Base-by-base conservation (phyloP, 2,329 filamentous ascomycete species). In the Hyphodiscus sp. region DNA sequence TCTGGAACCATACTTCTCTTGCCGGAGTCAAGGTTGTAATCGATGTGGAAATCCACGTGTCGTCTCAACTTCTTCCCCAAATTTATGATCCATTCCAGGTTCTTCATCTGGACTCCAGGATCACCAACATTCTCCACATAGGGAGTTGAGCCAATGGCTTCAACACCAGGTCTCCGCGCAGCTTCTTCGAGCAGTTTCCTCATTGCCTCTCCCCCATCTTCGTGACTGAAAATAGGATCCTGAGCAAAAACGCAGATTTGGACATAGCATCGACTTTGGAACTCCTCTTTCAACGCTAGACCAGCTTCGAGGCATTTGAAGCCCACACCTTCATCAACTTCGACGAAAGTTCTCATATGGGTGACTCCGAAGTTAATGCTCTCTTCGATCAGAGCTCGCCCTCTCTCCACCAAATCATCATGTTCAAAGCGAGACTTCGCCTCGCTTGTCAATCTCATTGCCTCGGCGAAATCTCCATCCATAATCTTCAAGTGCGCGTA, bases 221-320 rank as follows among this genome's bases (percentile, higher is more conserved):
- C 61, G 2, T 76, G 74, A 1, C 81, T 82, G 65, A 86, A 85
- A 5, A 89, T 71, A 1, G 84, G 80, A 51, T 88, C 78, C 63
- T 89, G 86, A 7, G 86, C 86, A 69, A 89, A 89, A 1, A 78
- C 79, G 61, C 82, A 87, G 3, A 90, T 76, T 66, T 89, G 86
- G 5, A 89, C 69, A 7, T 78, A 70, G 56, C 85, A 80, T 8
- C 72, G 68, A 19, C 75, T 71, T 11, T 68, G 64, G 65, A 80
- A 85, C 50, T 77, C 70, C 2, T 72, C 61, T 66, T 83, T 83
- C 46, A 89, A 71, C 30, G 68, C 69, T 23, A 83, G 64, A 0
- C 81, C 85, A 1, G 78, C 79, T 42, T 78, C 71, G 2, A 86
- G 67, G 60, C 81, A 85, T 55, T 75, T 79, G 52, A 77, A 68